Percentiles rank a stretch among this genome's conserved stretches.
Conservation (phyloP, 768 basidiomycete genomes). For the Nidula microcarpa region DNA sequence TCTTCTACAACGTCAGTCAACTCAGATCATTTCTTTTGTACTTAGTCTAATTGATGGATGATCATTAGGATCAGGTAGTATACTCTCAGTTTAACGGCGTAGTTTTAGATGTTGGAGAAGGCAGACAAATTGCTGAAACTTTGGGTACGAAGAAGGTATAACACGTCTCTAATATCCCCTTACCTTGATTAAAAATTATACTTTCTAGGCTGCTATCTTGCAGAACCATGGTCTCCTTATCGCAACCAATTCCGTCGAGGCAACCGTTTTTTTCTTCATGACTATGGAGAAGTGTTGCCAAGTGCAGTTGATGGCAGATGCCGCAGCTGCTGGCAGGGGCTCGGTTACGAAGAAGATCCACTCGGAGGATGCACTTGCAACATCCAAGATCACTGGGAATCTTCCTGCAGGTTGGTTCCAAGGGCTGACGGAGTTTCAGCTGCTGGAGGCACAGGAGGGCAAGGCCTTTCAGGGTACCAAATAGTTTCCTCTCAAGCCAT, state of each 20-base stretch:
- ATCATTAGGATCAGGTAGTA: conserved; percentile 29
- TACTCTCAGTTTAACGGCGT: conserved; percentile 47
- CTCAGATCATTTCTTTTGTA: neutral
- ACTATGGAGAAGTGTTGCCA: conserved; percentile 43
- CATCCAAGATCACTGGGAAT: conserved; percentile 18
- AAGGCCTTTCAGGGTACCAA: conserved; percentile 3
- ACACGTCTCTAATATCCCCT: neutral
- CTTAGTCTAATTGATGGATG: neutral
- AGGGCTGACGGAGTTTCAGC: conserved; percentile 30
- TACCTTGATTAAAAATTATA: conserved; percentile 1
- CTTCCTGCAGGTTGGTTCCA: conserved; percentile 32
- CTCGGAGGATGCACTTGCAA: conserved; percentile 20
- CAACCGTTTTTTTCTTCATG: conserved; percentile 36
- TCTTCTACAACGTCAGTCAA: conserved; percentile 31
- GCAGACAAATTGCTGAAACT: conserved; percentile 33
- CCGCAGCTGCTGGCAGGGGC: conserved; percentile 28
- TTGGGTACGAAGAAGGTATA: conserved; percentile 33
- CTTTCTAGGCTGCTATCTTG: conserved; percentile 30
- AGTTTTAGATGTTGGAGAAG: conserved; percentile 25
- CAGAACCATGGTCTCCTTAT: conserved; percentile 40
- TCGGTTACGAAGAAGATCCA: conserved; percentile 17
- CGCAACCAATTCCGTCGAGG: conserved; percentile 37
- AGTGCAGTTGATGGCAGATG: conserved; percentile 40
- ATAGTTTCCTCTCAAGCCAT: neutral
- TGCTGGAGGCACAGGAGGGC: conserved; percentile 31